These are phyloP conservation scores for Microbotryum lychnidis-dioicae DNA, from an alignment of 1,284 basidiomycete species.

Conservation along the genomic window DNA sequence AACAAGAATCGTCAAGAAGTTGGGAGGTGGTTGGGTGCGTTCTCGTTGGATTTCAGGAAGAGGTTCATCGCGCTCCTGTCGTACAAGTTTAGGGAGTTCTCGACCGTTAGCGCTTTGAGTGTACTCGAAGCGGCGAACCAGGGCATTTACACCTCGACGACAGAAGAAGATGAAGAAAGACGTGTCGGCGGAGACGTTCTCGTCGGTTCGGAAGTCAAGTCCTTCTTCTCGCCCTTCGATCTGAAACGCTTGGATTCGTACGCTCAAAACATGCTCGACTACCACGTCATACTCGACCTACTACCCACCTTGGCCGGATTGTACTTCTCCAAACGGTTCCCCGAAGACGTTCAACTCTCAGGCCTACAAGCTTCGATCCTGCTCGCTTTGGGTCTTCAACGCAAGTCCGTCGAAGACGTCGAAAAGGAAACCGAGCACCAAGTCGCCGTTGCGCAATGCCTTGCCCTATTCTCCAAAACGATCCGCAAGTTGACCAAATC, in stretches of 20 bases:
- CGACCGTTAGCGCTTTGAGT: conserved; percentile 74
- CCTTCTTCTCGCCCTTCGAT: conserved; percentile 82
- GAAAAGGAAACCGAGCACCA: conserved; percentile 75
- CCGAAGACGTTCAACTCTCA: conserved; percentile 55
- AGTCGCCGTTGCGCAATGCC: conserved; percentile 72
- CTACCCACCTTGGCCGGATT: conserved; percentile 69
- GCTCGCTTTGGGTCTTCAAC: conserved; percentile 80
- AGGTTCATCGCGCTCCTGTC: conserved; percentile 84
- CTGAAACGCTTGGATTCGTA: conserved; percentile 93
- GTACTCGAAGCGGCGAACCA: conserved; percentile 75
- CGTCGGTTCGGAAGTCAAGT: conserved; percentile 59
- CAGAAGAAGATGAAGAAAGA: conserved; percentile 1
- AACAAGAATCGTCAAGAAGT: conserved; percentile 48
- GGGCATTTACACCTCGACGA: conserved; percentile 39
- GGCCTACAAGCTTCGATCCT: conserved; percentile 77
- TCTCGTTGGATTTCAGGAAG: conserved; percentile 84
- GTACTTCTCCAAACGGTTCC: conserved; percentile 75
- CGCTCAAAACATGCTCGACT: conserved; percentile 91
- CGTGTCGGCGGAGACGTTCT: conserved; percentile 44
- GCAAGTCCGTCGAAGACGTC: conserved; percentile 82
- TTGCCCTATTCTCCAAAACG: conserved; percentile 87
- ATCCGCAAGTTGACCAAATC: conserved; percentile 75
- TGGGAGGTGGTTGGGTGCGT: conserved; percentile 69
- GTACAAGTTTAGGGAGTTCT: conserved; percentile 90
- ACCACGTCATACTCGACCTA: conserved; percentile 89